Evolutionary conservation across 139 green algal species (phyloP).

Genomic region (Marvania coccoides): DNA sequence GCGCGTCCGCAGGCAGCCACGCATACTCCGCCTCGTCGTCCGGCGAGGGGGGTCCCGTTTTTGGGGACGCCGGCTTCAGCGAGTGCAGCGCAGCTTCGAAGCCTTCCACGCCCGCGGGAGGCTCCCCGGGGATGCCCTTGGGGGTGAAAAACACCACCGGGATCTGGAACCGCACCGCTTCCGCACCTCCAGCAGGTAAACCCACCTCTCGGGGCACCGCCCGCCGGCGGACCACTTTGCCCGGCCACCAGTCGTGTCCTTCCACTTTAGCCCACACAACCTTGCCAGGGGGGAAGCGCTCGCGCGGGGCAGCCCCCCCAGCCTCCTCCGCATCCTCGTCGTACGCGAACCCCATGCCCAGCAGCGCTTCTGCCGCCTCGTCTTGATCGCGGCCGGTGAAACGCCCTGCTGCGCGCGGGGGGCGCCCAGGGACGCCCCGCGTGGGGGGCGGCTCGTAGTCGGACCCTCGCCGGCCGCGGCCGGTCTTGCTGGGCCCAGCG

Average conservation of each 20-base stretch:
- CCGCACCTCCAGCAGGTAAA: slow-evolving; percentile 47
- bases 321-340: slow-evolving; percentile 32
- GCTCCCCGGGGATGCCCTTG: slow-evolving; percentile 73
- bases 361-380: slow-evolving; percentile 66
- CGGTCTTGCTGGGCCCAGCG: neutral
- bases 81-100: neutral
- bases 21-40: slow-evolving; percentile 85
- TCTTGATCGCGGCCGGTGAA: slow-evolving; percentile 26
- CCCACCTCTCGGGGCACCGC: slow-evolving; percentile 78
- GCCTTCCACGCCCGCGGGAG: slow-evolving; percentile 2
- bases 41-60: neutral
- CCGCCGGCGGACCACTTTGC: slow-evolving; percentile 62
- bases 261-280: slow-evolving; percentile 92
- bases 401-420: neutral
- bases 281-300: slow-evolving; percentile 48
- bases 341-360: slow-evolving; percentile 48
- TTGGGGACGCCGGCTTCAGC: neutral
- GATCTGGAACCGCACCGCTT: slow-evolving; percentile 51
- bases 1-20: slow-evolving; percentile 67
- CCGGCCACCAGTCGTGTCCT: slow-evolving; percentile 89
- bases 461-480: slow-evolving; percentile 3
- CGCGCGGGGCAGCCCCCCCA: neutral
- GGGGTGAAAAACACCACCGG: slow-evolving; percentile 87
- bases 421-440: neutral
- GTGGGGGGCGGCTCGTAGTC: neutral